Percentiles rank a stretch among this genome's conserved stretches.
Evolutionary conservation across 176 grass and related monocot species (phyloP).

Genomic region (Urochloa ruziziensis): DNA sequence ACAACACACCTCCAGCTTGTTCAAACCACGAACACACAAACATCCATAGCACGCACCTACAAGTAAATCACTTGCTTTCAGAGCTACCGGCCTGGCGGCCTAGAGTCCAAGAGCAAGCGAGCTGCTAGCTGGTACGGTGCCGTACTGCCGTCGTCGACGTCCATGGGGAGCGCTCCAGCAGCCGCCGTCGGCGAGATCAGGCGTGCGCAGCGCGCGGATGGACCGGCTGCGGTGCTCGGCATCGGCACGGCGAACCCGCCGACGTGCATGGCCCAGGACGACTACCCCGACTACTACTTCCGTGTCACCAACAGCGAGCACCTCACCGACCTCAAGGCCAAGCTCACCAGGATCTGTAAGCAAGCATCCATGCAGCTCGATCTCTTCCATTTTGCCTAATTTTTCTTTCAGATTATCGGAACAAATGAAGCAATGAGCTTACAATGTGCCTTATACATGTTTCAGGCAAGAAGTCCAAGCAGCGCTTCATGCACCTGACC

Average conservation of each 20-base stretch:
- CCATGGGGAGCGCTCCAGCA: constrained; percentile 6
- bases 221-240: constrained; percentile 59
- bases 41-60: too few species aligned
- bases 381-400: neutral
- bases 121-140: too few species aligned
- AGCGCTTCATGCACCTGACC: constrained; percentile 41
- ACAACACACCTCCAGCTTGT: too few species aligned
- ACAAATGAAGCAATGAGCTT: neutral
- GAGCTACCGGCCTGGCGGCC: too few species aligned
- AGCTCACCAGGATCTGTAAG: constrained; percentile 62
- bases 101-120: too few species aligned
- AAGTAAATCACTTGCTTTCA: too few species aligned
- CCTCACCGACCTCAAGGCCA: constrained; percentile 67
- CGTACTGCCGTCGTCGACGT: neutral
- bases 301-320: constrained; percentile 78
- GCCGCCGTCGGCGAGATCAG: neutral
- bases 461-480: constrained; percentile 28
- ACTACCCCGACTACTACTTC: constrained; percentile 71
- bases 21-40: too few species aligned
- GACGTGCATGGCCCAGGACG: constrained; percentile 45
- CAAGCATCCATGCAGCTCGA: neutral
- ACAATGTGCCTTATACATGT: too few species aligned
- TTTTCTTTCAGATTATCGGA: neutral
- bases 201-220: constrained; percentile 41
- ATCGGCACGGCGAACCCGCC: constrained; percentile 73